These are phyloP conservation scores for Penicillium robsamsonii DNA, from an alignment of 495 filamentous ascomycete genomes.

Conservation along the genomic window DNA sequence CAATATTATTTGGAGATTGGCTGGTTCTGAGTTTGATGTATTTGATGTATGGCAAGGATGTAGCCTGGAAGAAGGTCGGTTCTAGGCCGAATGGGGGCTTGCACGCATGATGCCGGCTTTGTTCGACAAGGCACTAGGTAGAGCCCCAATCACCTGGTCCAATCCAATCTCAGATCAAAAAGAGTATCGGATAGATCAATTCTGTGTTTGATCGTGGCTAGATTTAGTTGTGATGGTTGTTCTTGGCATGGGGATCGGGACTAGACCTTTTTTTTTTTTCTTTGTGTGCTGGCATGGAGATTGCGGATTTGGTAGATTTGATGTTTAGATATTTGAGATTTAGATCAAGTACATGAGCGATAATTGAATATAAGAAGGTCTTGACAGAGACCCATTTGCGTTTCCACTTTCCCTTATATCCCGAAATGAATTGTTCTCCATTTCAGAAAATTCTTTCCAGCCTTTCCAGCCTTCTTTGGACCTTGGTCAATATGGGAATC, in stretches of 20 bases:
- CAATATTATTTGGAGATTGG: neutral
- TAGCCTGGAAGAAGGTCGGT: neutral
- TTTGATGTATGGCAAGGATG: neutral
- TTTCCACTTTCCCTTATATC: neutral
- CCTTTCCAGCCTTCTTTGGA: neutral
- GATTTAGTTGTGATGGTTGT: neutral
- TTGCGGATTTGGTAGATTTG: no score
- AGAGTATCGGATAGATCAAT: neutral
- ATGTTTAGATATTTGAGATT: no score
- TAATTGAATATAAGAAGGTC: neutral
- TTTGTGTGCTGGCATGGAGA: constrained; percentile 1
- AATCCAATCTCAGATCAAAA: no score
- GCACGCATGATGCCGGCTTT: constrained; percentile 3
- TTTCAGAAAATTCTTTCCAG: constrained; percentile 3
- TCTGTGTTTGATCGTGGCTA: neutral
- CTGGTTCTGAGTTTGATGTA: neutral
- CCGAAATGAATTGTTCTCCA: neutral
- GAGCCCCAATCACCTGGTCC: neutral
- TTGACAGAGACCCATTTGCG: neutral
- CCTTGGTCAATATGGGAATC: constrained; percentile 6
- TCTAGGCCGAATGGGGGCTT: neutral
- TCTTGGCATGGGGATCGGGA: neutral
- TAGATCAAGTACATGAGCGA: no score
- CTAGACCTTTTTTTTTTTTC: neutral
- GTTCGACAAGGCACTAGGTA: neutral